These are phyloP conservation scores for Pseudonitzschia pungens DNA, from an alignment of 108 stramenopile genomes.

Conservation along the genomic window DNA sequence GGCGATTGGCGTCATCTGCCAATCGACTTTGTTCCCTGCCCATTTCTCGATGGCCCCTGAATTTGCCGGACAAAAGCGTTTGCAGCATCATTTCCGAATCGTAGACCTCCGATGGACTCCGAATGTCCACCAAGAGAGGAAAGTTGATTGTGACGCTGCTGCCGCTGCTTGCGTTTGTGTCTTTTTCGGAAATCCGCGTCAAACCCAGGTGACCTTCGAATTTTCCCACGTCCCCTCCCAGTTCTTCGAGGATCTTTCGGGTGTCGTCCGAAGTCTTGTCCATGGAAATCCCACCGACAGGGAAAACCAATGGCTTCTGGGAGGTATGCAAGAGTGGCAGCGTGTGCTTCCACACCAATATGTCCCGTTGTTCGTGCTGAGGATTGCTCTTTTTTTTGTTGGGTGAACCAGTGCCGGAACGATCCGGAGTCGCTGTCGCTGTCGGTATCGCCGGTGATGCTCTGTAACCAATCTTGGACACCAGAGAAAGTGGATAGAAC, in stretches of 20 bases:
- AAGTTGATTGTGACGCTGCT: constrained; percentile 2
- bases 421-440: not conserved
- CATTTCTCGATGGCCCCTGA: not conserved
- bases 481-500: constrained; percentile 10
- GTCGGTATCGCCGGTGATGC: not conserved
- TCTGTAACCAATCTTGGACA: constrained; percentile 14
- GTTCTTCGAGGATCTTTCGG: constrained; percentile 7
- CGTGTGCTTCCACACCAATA: constrained; percentile 16
- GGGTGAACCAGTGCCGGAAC: not conserved
- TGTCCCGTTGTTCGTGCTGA: not conserved
- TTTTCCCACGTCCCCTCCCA: constrained; percentile 3
- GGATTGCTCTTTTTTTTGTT: not conserved
- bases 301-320: not conserved
- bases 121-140: constrained; percentile 7
- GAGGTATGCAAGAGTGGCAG: constrained; percentile 1
- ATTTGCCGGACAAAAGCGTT: not conserved
- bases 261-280: not conserved
- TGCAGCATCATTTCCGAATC: constrained; percentile 14
- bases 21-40: not conserved
- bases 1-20: not conserved
- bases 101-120: constrained; percentile 9
- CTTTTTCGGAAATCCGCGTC: not conserved
- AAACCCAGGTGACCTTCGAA: constrained; percentile 17
- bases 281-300: constrained; percentile 1
- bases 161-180: not conserved